Evolutionary conservation across 805 yeast species (phyloP).

Genomic region (Candida oleophila): DNA sequence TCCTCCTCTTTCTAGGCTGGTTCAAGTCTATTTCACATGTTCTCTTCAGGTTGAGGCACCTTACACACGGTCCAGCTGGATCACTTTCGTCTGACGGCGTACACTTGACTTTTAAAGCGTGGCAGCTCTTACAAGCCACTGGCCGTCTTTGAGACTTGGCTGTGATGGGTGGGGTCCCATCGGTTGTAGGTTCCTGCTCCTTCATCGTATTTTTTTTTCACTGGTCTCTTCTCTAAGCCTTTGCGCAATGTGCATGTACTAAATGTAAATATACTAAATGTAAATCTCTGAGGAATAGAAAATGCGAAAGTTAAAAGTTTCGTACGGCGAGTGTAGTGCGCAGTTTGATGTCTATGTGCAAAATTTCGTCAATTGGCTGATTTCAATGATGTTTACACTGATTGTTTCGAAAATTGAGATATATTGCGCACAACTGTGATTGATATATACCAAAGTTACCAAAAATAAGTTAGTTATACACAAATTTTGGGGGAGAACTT

Average conservation of each 20-base stretch:
- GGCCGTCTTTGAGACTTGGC: slow-evolving; percentile 33
- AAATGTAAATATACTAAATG: no score
- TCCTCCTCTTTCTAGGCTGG: slow-evolving; percentile 52
- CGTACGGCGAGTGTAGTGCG: no score
- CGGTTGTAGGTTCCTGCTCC: not conserved
- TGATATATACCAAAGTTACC: no score
- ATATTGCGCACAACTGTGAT: not conserved
- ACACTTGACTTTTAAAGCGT: slow-evolving; percentile 80
- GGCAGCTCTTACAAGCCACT: slow-evolving; percentile 74
- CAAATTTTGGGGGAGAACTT: no score
- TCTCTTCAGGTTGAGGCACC: slow-evolving; percentile 66
- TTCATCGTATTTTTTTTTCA: not conserved
- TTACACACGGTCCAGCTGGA: slow-evolving; percentile 64
- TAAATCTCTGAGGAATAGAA: no score
- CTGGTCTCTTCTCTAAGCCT: no score
- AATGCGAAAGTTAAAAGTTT: no score
- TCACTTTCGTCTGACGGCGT: slow-evolving; percentile 63
- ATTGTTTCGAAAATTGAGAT: not conserved
- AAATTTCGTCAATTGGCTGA: no score
- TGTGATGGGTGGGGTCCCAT: not conserved
- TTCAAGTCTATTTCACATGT: slow-evolving; percentile 67
- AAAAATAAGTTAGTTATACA: no score
- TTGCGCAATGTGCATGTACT: no score
- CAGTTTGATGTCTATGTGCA: no score
- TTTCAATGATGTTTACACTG: no score